Percentiles rank a stretch among this genome's conserved stretches.
phyloP scores from a whole-genome alignment of 176 grass and related monocot genomes.

The Phoenix roebelenii region DNA sequence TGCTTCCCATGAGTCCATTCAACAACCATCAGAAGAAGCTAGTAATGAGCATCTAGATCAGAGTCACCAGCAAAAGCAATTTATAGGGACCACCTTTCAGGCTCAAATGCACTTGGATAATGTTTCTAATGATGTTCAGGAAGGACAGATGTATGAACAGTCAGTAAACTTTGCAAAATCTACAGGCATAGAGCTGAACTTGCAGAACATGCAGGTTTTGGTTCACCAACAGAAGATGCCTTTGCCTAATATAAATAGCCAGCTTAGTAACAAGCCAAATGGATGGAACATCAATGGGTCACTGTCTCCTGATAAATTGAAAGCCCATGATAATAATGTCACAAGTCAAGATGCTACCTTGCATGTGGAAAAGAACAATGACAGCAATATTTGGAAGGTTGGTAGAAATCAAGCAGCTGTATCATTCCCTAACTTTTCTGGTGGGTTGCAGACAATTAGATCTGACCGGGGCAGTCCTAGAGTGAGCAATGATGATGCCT shows the following conservation, averaged over 20 bases:
- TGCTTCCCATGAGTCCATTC: conserved; percentile 2
- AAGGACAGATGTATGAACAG: not conserved
- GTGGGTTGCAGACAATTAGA: conserved; percentile 37
- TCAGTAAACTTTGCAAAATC: not conserved
- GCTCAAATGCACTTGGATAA: not conserved
- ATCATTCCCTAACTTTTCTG: not conserved
- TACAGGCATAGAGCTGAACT: conserved; percentile 2
- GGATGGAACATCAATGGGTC: conserved; percentile 4
- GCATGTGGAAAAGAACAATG: not conserved
- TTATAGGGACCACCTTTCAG: not conserved
- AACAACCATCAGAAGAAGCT: not conserved
- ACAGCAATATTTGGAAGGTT: conserved; percentile 39
- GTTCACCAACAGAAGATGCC: conserved; percentile 7
- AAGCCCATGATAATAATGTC: too few species aligned
- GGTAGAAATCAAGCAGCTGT: conserved; percentile 40
- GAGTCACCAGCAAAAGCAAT: not conserved
- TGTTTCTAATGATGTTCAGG: not conserved
- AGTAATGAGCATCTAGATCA: not conserved
- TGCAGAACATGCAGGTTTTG: not conserved
- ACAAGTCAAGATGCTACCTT: too few species aligned
- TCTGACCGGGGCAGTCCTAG: conserved; percentile 31
- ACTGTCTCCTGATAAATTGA: too few species aligned
- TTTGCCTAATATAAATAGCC: not conserved
- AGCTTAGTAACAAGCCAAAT: conserved; percentile 3
- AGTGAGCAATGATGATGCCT: conserved; percentile 27